A percentile compares a stretch with the other conserved stretches of the same genome.
Conservation (phyloP, 306 rosid genomes). For the Erythrophleum fordii region DNA sequence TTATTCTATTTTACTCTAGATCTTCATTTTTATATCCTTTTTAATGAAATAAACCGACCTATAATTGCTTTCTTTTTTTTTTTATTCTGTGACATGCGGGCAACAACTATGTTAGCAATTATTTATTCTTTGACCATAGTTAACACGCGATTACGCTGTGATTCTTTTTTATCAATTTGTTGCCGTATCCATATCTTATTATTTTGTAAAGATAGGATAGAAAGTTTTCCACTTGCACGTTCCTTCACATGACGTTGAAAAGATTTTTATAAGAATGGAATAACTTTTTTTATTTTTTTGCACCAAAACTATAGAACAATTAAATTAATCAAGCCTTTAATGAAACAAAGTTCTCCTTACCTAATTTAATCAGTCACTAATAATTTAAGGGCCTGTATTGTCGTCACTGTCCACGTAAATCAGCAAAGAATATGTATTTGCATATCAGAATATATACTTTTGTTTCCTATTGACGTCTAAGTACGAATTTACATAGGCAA, state of each 20-base stretch:
- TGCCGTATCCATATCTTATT: neutral
- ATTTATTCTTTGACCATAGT: neutral
- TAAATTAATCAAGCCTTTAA: neutral
- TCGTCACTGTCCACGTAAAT: neutral
- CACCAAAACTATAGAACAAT: neutral
- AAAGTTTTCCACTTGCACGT: neutral
- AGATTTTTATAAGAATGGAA: neutral
- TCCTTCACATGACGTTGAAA: neutral
- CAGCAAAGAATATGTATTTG: constrained; percentile 20
- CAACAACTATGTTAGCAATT: neutral
- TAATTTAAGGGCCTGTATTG: neutral
- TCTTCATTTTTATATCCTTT: no score
- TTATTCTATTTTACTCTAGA: no score
- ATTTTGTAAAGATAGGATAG: neutral
- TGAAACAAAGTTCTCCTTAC: neutral
- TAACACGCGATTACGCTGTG: neutral
- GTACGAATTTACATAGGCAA: neutral
- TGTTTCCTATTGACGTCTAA: neutral
- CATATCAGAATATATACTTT: neutral
- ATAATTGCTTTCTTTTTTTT: neutral
- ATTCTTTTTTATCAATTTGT: neutral
- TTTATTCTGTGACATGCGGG: constrained; percentile 19
- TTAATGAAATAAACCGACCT: neutral
- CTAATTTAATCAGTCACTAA: neutral
- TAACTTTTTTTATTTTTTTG: neutral